Evolutionary conservation across 2,329 filamentous ascomycete genomes (phyloP).

Genomic region (Aspergillus clavatus): DNA sequence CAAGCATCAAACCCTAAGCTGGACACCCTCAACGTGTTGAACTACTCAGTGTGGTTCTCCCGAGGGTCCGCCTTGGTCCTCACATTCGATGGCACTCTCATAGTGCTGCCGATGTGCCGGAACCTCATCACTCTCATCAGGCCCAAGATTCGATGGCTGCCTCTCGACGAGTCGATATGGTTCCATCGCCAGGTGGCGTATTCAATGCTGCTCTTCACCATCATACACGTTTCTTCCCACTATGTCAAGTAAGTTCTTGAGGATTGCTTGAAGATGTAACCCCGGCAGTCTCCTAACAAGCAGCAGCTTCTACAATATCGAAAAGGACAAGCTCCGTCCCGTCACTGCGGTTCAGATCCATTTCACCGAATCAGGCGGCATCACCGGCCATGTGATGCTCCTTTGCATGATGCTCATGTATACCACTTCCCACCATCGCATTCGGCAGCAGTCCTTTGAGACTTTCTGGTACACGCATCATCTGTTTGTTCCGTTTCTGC

Average conservation of each 20-base stretch:
- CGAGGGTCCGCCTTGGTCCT: conserved; percentile 86
- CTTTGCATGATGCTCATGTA: conserved; percentile 99
- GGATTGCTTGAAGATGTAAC: too few relatives aligned
- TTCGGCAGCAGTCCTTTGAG: conserved; percentile 94
- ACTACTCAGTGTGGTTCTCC: conserved; percentile 92
- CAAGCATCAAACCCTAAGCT: conserved; percentile 66
- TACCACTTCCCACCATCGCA: conserved; percentile 87
- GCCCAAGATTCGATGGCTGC: conserved; percentile 81
- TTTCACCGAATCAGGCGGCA: conserved; percentile 80
- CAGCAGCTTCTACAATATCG: conserved; percentile 88
- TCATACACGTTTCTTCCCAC: conserved; percentile 71
- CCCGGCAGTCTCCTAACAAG: conserved; percentile 20
- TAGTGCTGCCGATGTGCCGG: conserved; percentile 89
- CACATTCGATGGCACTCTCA: conserved; percentile 77
- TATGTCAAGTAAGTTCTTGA: conserved; percentile 75
- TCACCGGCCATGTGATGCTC: conserved; percentile 96
- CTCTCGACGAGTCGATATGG: conserved; percentile 95
- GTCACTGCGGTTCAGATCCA: conserved; percentile 83
- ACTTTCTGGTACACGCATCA: conserved; percentile 99
- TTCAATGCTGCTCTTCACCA: conserved; percentile 74
- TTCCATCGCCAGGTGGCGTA: conserved; percentile 96
- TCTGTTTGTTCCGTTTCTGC: conserved; percentile 91
- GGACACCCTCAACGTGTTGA: conserved; percentile 71
- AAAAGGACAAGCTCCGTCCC: conserved; percentile 74
- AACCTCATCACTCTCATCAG: conserved; percentile 79